Evolutionary conservation across 2,329 filamentous ascomycete species (phyloP).

Genomic region (Bisporella sp.): DNA sequence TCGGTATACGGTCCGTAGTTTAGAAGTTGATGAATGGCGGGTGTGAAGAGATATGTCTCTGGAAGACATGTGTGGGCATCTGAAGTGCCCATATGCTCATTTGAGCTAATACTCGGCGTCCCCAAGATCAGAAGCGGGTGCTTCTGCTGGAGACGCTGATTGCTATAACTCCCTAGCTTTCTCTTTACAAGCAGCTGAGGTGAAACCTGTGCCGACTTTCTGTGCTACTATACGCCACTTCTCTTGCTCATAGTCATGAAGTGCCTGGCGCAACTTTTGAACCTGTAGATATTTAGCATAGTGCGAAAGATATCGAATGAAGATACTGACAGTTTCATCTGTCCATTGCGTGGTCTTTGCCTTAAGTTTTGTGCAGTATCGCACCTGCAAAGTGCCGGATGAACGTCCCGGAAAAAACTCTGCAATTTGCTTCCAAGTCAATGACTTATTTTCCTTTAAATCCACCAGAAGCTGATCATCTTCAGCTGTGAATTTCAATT

Average conservation of each 20-base stretch:
- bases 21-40: conserved; percentile 6
- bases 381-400: conserved; percentile 84
- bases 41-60: conserved; percentile 14
- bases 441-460: conserved; percentile 86
- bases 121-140: conserved; percentile 27
- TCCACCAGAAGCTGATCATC: conserved; percentile 85
- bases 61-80: conserved; percentile 11
- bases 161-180: conserved; percentile 30
- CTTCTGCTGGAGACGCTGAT: conserved; percentile 28
- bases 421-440: conserved; percentile 96
- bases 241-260: conserved; percentile 83
- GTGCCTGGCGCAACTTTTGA: conserved; percentile 66
- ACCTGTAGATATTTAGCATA: conserved; percentile 44
- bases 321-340: conserved; percentile 76
- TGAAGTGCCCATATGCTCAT: conserved; percentile 10
- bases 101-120: conserved; percentile 26
- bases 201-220: conserved; percentile 87
- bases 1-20: neutral
- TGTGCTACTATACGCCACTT: conserved; percentile 89
- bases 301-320: neutral
- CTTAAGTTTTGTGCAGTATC: conserved; percentile 92
- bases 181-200: conserved; percentile 78
- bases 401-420: conserved; percentile 91
- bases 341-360: conserved; percentile 92
- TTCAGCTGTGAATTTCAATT: conserved; percentile 89